Evolutionary conservation across 2,329 filamentous ascomycete species (phyloP), one percentile per base, ranked within the genome.

Genomic region (Colletotrichum sublineola): DNA sequence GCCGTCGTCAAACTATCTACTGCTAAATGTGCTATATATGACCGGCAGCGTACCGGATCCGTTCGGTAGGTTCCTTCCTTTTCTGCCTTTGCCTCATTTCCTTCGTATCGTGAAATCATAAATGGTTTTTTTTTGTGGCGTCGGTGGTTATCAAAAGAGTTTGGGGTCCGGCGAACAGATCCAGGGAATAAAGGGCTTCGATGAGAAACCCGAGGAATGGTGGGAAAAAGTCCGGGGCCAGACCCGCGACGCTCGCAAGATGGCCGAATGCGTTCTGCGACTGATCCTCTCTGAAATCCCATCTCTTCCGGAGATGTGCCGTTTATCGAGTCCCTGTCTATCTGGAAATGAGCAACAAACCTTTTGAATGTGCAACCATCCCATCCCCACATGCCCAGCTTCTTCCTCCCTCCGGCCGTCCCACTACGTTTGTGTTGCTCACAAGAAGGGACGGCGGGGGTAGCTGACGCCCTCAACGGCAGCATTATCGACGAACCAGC

Each of bases 401-500:
- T 63, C 48, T 29, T 57, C 42, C 57, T 44, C 65, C 53, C 44
- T 55, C 60, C 36, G 52, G 65, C 18, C 65, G 52, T 42, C 71
- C 60, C 60, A 33, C 50, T 24, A 18, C 14, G 18, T 24, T 68
- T 20, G 60, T 56, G 24, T 42, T n/a, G 61, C 60, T 76, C 76
- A 89, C 79, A 90, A 80, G 77, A 88, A 89, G 29, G 93, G 91
- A 76, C 93, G 91, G 79, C 93, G 88, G 33, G 95, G 94, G 80
- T 94, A 98, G 73, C 87, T 86, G 15, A 99, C 94, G 5, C 94
- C 95, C 79, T 97, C 92, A 15, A 97, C 91, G 58, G 96, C 96
- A 5, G 93, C 86, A 78, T 91, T 88, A 81, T 98, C 96, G 55
- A 95, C 94, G 81, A 99, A 98, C 96, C 96, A 99, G 84, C 91